These are phyloP conservation scores for Suhomyces maxii DNA, from an alignment of 1,139 yeast species.

Conservation along the genomic window DNA sequence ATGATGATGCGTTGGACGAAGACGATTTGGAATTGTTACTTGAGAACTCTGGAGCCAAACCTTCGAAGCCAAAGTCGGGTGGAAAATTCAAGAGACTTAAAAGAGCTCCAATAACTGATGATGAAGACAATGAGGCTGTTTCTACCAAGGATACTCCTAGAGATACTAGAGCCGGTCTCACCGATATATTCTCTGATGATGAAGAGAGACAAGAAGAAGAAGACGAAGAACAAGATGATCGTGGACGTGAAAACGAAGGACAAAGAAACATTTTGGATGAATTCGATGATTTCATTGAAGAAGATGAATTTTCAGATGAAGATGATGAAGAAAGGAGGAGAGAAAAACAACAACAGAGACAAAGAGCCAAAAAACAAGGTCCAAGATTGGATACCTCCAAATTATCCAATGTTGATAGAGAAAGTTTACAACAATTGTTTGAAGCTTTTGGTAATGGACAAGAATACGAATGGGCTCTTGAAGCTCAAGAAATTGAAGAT, in stretches of 20 bases:
- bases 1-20: slow-evolving; percentile 79
- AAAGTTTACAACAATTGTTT: slow-evolving; percentile 85
- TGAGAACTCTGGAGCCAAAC: slow-evolving; percentile 81
- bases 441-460: slow-evolving; percentile 98
- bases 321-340: slow-evolving; percentile 60
- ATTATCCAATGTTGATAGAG: slow-evolving; percentile 81
- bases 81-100: slow-evolving; percentile 78
- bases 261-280: slow-evolving; percentile 63
- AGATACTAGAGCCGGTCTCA: slow-evolving; percentile 44
- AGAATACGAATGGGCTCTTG: slow-evolving; percentile 97
- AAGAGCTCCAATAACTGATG: slow-evolving; percentile 46
- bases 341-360: slow-evolving; percentile 38
- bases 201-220: slow-evolving; percentile 49
- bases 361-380: slow-evolving; percentile 39
- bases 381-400: slow-evolving; percentile 55
- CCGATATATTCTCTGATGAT: slow-evolving; percentile 85
- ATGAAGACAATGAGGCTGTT: slow-evolving; percentile 26
- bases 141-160: slow-evolving; percentile 20
- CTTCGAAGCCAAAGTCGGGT: slow-evolving; percentile 28
- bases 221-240: slow-evolving; percentile 35
- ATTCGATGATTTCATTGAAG: slow-evolving; percentile 95
- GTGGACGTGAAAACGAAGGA: slow-evolving; percentile 33
- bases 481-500: slow-evolving; percentile 75
- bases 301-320: slow-evolving; percentile 92
- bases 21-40: slow-evolving; percentile 90